Evolutionary conservation across 148 eudicot species (phyloP).

Genomic region (Rhododendron ovatum): DNA sequence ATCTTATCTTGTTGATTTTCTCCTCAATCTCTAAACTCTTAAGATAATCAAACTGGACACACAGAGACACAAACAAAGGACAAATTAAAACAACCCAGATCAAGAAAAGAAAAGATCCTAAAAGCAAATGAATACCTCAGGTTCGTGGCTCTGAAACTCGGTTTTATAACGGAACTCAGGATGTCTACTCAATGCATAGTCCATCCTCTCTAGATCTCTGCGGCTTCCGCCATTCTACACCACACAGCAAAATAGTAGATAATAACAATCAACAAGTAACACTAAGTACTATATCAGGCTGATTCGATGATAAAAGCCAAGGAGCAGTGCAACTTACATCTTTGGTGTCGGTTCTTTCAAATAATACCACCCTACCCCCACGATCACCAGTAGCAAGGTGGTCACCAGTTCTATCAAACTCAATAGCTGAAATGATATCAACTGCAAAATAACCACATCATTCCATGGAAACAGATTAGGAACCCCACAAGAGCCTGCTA

Average conservation of each 20-base stretch:
- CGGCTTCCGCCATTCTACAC: constrained; percentile 56
- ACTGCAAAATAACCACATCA: constrained; percentile 36
- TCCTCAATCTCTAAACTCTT: constrained; percentile 99
- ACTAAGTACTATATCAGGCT: not conserved
- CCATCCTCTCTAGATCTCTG: constrained; percentile 78
- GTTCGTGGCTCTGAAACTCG: constrained; percentile 98
- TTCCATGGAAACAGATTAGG: constrained; percentile 13
- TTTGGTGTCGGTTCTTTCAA: constrained; percentile 67
- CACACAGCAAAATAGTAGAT: not conserved
- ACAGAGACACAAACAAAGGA: constrained; percentile 9
- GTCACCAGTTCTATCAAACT: constrained; percentile 73
- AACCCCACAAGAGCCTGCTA: constrained; percentile 4
- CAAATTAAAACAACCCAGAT: constrained; percentile 13
- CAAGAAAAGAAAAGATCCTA: not conserved
- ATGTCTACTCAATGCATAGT: constrained; percentile 60
- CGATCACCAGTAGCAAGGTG: constrained; percentile 82
- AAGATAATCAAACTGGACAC: constrained; percentile 85
- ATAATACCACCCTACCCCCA: constrained; percentile 76
- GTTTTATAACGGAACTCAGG: constrained; percentile 98
- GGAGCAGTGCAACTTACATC: constrained; percentile 38
- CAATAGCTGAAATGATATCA: constrained; percentile 77
- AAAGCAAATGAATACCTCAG: constrained; percentile 61
- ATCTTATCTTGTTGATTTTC: constrained; percentile 96
- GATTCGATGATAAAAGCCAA: not conserved
- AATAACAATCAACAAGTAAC: not conserved